A percentile compares a stretch with the other conserved stretches of the same genome.
Evolutionary conservation across 2,329 filamentous ascomycete species (phyloP).

Genomic region (Colletotrichum musicola): DNA sequence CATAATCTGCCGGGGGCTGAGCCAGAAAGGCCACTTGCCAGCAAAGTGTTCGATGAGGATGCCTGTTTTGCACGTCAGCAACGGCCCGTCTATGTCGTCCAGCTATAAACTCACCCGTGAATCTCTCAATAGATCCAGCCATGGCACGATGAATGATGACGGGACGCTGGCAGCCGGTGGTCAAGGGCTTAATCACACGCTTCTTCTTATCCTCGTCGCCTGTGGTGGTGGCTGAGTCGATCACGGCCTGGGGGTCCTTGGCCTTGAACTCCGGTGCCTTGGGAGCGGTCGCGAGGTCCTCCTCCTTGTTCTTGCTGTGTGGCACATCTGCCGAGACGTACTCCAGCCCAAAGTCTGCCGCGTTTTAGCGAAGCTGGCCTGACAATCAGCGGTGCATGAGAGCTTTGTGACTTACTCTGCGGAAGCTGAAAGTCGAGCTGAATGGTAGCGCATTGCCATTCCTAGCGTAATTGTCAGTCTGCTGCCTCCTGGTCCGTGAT

Average conservation of each 20-base stretch:
- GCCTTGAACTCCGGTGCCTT: slow-evolving; percentile 48
- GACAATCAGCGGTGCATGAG: neutral
- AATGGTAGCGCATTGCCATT: slow-evolving; percentile 90
- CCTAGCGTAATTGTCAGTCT: slow-evolving; percentile 27
- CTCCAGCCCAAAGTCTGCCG: slow-evolving; percentile 84
- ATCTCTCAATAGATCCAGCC: slow-evolving; percentile 72
- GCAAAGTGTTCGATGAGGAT: slow-evolving; percentile 88
- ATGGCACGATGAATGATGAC: slow-evolving; percentile 92
- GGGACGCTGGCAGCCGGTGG: slow-evolving; percentile 79
- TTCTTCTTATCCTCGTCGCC: slow-evolving; percentile 55
- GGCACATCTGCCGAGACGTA: slow-evolving; percentile 79
- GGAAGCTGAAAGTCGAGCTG: slow-evolving; percentile 85
- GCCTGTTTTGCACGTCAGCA: slow-evolving; percentile 67
- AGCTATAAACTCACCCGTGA: slow-evolving; percentile 44
- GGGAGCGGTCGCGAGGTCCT: slow-evolving; percentile 47
- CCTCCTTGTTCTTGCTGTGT: slow-evolving; percentile 55
- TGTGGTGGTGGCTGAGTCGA: slow-evolving; percentile 54
- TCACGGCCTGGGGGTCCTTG: slow-evolving; percentile 46
- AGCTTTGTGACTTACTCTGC: slow-evolving; percentile 21
- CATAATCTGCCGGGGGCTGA: slow-evolving; percentile 83
- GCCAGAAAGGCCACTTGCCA: slow-evolving; percentile 91
- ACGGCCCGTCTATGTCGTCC: neutral
- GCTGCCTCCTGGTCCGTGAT: neutral
- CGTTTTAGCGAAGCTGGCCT: slow-evolving; percentile 48
- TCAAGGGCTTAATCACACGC: slow-evolving; percentile 62